Base-by-base conservation (phyloP, 106 monocot species). In the Iris macrosiphon region DNA sequence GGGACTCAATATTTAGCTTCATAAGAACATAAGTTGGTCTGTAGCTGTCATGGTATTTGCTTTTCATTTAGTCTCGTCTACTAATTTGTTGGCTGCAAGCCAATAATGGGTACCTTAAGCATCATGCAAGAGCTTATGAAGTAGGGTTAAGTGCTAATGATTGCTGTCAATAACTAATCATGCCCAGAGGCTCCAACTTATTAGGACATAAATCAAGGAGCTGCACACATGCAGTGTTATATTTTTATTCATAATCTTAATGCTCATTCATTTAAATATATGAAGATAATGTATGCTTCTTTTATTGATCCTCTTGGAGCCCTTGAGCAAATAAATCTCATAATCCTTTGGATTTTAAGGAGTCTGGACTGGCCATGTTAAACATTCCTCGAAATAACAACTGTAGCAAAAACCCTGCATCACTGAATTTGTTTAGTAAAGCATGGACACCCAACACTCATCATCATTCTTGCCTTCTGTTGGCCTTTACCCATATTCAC, bases 391-490 rank as follows among this genome's bases (percentile, higher is more conserved):
- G 15, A 14, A 39, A 39, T 12, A 14, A 39, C 9, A 12, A 2
- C 15, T 12, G 9, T 12, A 2, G 1, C 13, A 39, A 39, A 39
- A 39, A 39, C 39, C 39, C 9, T 39, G 39, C 39, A 39, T 11
- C 9, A 39, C 39, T 39, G 39, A 39, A 39, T n/a, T 39, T 42
- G 17, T 42, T 17, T 42, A 42, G 6, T 6, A n/a, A 42, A 17
- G 42, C 2, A 28, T 29, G 6, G 29, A 50, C 3, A 13, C 25
- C 25, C 2, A 50, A 17, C 50, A 50, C 50, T 9, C 26, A 12
- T 31, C 52, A 31, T 32, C 52, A 52, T 52, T 52, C 52, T 3
- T 31, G 52, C 52, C 52, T 31, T 4, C 29, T 52, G 52, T 52
- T 52, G 52, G 31, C 52, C 29, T 46, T 46, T 13, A 51, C 29